Conservation (phyloP, 148 eudicot species). For the Camellia sinensis region DNA sequence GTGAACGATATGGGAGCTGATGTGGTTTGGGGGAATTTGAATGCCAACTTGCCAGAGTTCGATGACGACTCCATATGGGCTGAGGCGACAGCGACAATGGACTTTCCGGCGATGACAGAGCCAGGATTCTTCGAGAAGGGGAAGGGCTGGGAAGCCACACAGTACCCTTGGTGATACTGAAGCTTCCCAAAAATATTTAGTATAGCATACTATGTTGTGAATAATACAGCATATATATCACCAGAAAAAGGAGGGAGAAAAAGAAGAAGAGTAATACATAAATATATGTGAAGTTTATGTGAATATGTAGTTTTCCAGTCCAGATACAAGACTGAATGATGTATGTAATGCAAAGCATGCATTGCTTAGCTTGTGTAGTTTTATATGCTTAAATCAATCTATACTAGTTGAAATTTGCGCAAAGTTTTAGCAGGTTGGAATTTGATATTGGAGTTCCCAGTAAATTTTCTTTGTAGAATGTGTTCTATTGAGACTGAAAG, state of each 20-base stretch:
- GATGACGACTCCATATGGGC: constrained; percentile 20
- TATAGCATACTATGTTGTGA: not conserved
- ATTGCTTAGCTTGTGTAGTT: not conserved
- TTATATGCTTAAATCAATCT: not conserved
- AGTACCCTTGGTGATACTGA: constrained; percentile 15
- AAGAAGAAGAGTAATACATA: not conserved
- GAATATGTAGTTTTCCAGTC: no score
- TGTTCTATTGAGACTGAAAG: not conserved
- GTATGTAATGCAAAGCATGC: no score
- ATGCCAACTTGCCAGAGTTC: constrained; percentile 21
- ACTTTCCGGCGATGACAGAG: constrained; percentile 9
- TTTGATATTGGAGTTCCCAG: not conserved
- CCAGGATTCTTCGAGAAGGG: constrained; percentile 5
- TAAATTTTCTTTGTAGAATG: no score
- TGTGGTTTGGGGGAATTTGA: constrained; percentile 16
- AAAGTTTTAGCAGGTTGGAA: not conserved
- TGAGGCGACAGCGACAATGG: constrained; percentile 12
- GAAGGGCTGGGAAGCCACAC: not conserved
- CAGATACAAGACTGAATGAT: no score
- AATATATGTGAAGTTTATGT: not conserved
- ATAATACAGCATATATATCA: no score
- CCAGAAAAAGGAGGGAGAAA: not conserved
- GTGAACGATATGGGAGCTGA: constrained; percentile 29
- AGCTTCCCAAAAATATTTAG: not conserved
- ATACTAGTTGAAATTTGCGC: not conserved